A percentile compares a stretch with the other conserved stretches of the same genome.
phyloP scores from a whole-genome alignment of 2,329 filamentous ascomycete species.

The Neonectria magnoliae region DNA sequence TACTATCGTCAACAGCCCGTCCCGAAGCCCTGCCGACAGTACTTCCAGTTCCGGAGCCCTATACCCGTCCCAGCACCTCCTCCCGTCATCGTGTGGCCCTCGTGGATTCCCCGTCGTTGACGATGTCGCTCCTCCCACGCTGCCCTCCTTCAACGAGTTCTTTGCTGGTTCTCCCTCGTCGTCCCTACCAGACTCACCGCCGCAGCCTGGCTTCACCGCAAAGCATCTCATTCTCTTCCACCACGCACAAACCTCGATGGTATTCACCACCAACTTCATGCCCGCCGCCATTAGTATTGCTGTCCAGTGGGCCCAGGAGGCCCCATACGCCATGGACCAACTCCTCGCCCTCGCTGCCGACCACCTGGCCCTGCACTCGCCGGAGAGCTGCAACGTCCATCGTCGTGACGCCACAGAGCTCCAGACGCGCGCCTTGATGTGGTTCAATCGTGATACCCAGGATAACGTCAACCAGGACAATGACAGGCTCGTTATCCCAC shows the following conservation, averaged over 20 bases:
- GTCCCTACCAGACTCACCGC: constrained; percentile 16
- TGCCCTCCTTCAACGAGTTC: constrained; percentile 37
- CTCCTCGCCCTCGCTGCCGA: constrained; percentile 57
- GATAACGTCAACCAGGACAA: constrained; percentile 33
- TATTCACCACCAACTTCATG: constrained; percentile 34
- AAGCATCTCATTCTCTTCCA: constrained; percentile 54
- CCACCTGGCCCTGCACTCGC: constrained; percentile 45
- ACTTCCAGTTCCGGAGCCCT: constrained; percentile 27
- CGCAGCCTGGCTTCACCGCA: constrained; percentile 46
- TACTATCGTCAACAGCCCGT: constrained; percentile 21
- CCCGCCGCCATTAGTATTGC: constrained; percentile 45
- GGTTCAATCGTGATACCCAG: constrained; percentile 48
- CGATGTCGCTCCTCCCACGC: constrained; percentile 25
- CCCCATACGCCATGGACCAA: constrained; percentile 59
- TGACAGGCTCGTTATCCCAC: constrained; percentile 47
- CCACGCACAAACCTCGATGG: constrained; percentile 46
- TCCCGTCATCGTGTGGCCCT: constrained; percentile 28
- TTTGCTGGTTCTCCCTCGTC: constrained; percentile 31
- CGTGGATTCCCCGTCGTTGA: constrained; percentile 19
- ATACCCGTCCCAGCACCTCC: constrained; percentile 20
- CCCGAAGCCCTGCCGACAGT: constrained; percentile 38
- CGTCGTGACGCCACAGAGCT: constrained; percentile 54
- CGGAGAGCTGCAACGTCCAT: constrained; percentile 29
- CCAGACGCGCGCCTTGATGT: constrained; percentile 55
- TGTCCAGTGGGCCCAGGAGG: constrained; percentile 45